Evolutionary conservation across 257 asterid genomes (phyloP).

Genomic region (Mitragyna speciosa): DNA sequence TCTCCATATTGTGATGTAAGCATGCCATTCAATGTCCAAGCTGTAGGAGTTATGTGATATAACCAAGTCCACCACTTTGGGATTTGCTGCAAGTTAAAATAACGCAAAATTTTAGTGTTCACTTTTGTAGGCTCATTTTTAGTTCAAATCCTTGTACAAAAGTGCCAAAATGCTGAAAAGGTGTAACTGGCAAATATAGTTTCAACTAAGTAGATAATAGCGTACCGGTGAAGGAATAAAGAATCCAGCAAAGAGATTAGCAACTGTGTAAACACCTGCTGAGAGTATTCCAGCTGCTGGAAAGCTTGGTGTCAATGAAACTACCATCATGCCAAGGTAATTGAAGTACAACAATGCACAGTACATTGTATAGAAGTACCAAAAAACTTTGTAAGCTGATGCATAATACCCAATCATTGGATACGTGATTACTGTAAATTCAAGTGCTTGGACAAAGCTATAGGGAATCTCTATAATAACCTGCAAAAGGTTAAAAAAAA

Average conservation of each 20-base stretch:
- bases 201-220: background rate
- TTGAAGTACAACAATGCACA: slow-evolving; percentile 50
- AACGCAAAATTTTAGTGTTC: background rate
- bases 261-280: slow-evolving; percentile 45
- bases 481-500: no score
- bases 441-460: no score
- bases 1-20: slow-evolving; percentile 61
- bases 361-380: slow-evolving; percentile 48
- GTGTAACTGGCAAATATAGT: background rate
- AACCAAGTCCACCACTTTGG: slow-evolving; percentile 66
- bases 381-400: slow-evolving; percentile 48
- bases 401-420: slow-evolving; percentile 59
- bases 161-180: no score
- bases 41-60: slow-evolving; percentile 45
- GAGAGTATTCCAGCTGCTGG: slow-evolving; percentile 54
- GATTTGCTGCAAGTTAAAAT: slow-evolving; percentile 41
- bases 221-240: slow-evolving; percentile 52
- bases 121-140: no score
- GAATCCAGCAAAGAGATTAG: slow-evolving; percentile 55
- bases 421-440: background rate
- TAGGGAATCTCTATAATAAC: no score
- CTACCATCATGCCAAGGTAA: slow-evolving; percentile 54
- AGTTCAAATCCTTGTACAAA: no score
- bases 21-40: slow-evolving; percentile 57
- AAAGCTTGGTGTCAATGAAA: slow-evolving; percentile 51